Evolutionary conservation across 352 stramenopile genomes (phyloP), one percentile per base, ranked within the genome.

Genomic region (Phytophthora nicotianae): DNA sequence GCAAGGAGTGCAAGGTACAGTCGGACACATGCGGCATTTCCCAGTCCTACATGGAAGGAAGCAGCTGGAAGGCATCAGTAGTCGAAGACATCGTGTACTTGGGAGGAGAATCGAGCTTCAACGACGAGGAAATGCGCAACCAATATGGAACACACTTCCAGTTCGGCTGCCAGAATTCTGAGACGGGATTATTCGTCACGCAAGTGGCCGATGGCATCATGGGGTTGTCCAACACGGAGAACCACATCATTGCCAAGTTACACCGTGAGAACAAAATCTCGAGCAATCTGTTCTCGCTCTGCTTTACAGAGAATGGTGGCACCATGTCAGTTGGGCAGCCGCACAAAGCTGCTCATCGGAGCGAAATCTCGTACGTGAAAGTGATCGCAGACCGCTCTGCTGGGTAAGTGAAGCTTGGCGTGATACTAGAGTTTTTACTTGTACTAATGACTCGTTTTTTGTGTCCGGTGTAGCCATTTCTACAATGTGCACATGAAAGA

Each of bases 131-230:
- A 0, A 81, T 89, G 77, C 79, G 81, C 26, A 65, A 88, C 43
- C 71, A 68, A 5, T 94, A 80, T 42, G 79, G 83, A 50, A 93
- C 85, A 37, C 80, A 79, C 59, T 94, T 90, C 52, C 83, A 81
- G 55, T 93, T 95, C 62, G 87, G 87, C 33, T 95, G 87, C 37
- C 87, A 94, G 68, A 84, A 53, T 20, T 77, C 70, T 3, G 87
- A 90, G 68, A 95, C 78, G 4, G 81, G 81, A 9, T 61, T 94
- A 19, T 96, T 96, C 71, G 85, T 93, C 49, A 88, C 74, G 13
- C 87, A 96, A 50, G 81, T 91, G 23, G 86, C 84, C 1, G 81
- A 93, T 43, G 87, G 87, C 24, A 94, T 96, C 69, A 93, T 96
- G 83, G 87, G 87, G 2, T 55, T 95, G 11, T 77, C 85, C 10